Evolutionary conservation across 139 green algal species (phyloP).

Genomic region (Auxenochlorella pyrenoidosa): DNA sequence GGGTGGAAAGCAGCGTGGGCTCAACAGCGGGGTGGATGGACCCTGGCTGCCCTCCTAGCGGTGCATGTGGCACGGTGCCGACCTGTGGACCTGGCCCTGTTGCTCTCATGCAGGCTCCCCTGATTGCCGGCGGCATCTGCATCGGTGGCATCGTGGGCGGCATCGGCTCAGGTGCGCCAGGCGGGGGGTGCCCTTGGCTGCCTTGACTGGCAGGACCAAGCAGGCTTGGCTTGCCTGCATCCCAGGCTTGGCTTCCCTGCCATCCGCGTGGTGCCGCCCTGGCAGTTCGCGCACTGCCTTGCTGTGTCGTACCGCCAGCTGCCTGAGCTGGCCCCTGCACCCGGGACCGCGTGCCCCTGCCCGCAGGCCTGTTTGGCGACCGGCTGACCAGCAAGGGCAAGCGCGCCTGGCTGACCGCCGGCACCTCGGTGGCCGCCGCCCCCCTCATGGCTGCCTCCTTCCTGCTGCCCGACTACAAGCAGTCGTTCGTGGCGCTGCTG

Average conservation of each 20-base stretch:
- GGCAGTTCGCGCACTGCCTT: too few relatives aligned
- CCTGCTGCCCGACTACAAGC: slow-evolving; percentile 59
- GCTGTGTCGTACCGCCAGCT: too few relatives aligned
- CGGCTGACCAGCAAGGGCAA: slow-evolving; percentile 60
- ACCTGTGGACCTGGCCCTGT: too few relatives aligned
- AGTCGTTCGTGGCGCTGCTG: slow-evolving; percentile 79
- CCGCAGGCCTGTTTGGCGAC: slow-evolving; percentile 77
- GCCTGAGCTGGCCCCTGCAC: too few relatives aligned
- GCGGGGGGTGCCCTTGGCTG: not conserved
- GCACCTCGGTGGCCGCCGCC: slow-evolving; percentile 66
- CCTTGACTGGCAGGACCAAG: not conserved
- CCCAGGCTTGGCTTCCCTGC: too few relatives aligned
- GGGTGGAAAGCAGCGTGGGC: not conserved
- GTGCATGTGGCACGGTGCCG: too few relatives aligned
- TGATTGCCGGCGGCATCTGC: slow-evolving; percentile 83
- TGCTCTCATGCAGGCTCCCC: slow-evolving; percentile 71
- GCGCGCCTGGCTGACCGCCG: slow-evolving; percentile 69
- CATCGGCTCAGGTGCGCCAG: slow-evolving; percentile 53
- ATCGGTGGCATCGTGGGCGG: slow-evolving; percentile 86
- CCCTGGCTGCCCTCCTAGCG: too few relatives aligned
- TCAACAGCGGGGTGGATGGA: not conserved
- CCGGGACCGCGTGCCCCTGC: not conserved
- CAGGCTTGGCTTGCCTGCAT: too few relatives aligned
- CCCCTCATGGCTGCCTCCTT: slow-evolving; percentile 76
- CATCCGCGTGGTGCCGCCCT: too few relatives aligned